Conservation (phyloP, 352 stramenopile genomes). For the Phytopythium cucurbitacearum region DNA sequence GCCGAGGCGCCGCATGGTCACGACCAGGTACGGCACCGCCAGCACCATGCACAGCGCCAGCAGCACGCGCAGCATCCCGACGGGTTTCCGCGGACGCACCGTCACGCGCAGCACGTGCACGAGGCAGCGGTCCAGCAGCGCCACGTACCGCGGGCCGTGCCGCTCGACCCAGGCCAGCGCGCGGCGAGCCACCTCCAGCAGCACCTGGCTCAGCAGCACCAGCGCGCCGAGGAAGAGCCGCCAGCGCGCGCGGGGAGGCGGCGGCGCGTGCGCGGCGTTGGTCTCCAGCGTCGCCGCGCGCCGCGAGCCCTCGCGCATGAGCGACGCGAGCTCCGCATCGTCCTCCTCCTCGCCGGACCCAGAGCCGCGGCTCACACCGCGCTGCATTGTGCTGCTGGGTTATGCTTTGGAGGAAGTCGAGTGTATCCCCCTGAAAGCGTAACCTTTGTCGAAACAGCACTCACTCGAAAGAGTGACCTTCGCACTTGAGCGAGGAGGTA, state of each 20-base stretch:
- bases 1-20: constrained; percentile 33
- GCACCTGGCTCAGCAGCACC: constrained; percentile 39
- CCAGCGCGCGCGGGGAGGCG: constrained; percentile 26
- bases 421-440: too few relatives aligned
- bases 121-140: constrained; percentile 44
- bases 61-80: constrained; percentile 31
- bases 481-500: too few relatives aligned
- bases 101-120: constrained; percentile 40
- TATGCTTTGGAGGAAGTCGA: too few relatives aligned
- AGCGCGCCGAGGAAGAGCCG: constrained; percentile 32
- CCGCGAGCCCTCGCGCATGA: constrained; percentile 36
- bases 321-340: constrained; percentile 34
- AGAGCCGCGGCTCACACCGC: too few relatives aligned
- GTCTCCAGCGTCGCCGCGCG: constrained; percentile 18
- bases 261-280: constrained; percentile 6
- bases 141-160: constrained; percentile 41
- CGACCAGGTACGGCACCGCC: constrained; percentile 38
- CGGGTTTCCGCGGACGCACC: constrained; percentile 27
- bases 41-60: constrained; percentile 33
- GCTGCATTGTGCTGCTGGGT: too few relatives aligned
- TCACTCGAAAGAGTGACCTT: too few relatives aligned
- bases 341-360: constrained; percentile 19
- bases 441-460: too few relatives aligned
- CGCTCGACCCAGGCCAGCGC: constrained; percentile 38
- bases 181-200: constrained; percentile 43